Evolutionary conservation across 2,329 filamentous ascomycete genomes (phyloP).

Genomic region (Cladosporium sp.): DNA sequence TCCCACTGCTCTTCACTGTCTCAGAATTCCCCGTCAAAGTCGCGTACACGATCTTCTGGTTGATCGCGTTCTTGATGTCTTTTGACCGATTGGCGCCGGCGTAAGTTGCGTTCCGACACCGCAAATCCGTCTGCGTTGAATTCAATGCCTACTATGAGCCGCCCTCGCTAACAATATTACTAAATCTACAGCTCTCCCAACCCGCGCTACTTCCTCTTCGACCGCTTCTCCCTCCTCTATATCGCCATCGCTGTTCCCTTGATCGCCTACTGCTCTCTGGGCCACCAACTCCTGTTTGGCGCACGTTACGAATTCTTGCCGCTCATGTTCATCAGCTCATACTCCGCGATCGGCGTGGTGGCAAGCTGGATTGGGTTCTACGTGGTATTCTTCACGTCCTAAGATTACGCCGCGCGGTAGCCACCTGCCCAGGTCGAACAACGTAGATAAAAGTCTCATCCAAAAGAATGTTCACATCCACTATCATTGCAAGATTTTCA

Average conservation of each 20-base stretch:
- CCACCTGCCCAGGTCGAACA: too few species aligned
- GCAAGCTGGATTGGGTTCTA: constrained; percentile 94
- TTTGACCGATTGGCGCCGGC: constrained; percentile 88
- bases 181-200: constrained; percentile 54
- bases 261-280: constrained; percentile 79
- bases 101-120: constrained; percentile 32
- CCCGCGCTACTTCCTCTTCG: constrained; percentile 81
- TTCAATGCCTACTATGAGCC: too few species aligned
- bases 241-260: constrained; percentile 85
- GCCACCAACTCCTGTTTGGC: constrained; percentile 82
- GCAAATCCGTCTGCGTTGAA: too few species aligned
- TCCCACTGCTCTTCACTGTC: constrained; percentile 86
- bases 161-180: background rate
- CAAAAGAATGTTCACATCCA: too few species aligned
- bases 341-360: constrained; percentile 88
- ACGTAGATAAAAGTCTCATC: too few species aligned
- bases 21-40: constrained; percentile 93
- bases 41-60: constrained; percentile 87
- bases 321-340: constrained; percentile 94
- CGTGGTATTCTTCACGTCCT: constrained; percentile 72
- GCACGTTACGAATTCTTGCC: constrained; percentile 83
- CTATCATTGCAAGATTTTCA: too few species aligned
- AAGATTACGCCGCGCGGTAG: background rate
- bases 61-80: constrained; percentile 75
- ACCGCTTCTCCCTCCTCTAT: constrained; percentile 85